Evolutionary conservation across 2,329 filamentous ascomycete species (phyloP).

Genomic region (Monilinia fructicola): DNA sequence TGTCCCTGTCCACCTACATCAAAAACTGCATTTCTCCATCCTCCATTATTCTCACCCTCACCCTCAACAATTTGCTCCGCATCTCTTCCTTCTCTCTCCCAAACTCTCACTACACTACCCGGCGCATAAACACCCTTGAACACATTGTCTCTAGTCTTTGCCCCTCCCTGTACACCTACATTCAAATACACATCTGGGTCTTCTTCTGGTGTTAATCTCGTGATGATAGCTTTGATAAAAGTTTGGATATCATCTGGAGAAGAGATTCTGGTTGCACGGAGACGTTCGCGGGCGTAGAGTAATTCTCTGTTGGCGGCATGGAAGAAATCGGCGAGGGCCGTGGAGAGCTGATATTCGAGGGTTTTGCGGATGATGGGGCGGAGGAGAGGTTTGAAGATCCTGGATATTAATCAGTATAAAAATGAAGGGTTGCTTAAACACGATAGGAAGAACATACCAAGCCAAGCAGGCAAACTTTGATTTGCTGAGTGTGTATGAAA

Average conservation of each 20-base stretch:
- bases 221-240: slow-evolving; percentile 79
- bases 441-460: slow-evolving; percentile 49
- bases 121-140: slow-evolving; percentile 87
- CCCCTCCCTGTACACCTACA: slow-evolving; percentile 63
- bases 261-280: slow-evolving; percentile 81
- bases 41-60: slow-evolving; percentile 45
- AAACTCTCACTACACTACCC: slow-evolving; percentile 84
- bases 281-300: slow-evolving; percentile 79
- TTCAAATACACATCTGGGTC: slow-evolving; percentile 76
- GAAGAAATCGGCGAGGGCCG: slow-evolving; percentile 67
- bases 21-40: slow-evolving; percentile 8
- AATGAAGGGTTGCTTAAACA: background rate
- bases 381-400: slow-evolving; percentile 75
- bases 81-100: slow-evolving; percentile 73
- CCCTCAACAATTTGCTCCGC: slow-evolving; percentile 75
- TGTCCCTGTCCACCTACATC: slow-evolving; percentile 9
- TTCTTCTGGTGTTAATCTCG: slow-evolving; percentile 67
- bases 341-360: slow-evolving; percentile 75
- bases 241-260: slow-evolving; percentile 77
- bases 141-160: slow-evolving; percentile 56
- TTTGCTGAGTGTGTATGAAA: slow-evolving; percentile 73
- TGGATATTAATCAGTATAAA: background rate
- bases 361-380: slow-evolving; percentile 77
- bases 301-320: slow-evolving; percentile 80
- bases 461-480: slow-evolving; percentile 75